Percentiles rank a stretch among this genome's conserved stretches.
phyloP scores from a whole-genome alignment of 1,284 basidiomycete species.

The Tilletia indica region DNA sequence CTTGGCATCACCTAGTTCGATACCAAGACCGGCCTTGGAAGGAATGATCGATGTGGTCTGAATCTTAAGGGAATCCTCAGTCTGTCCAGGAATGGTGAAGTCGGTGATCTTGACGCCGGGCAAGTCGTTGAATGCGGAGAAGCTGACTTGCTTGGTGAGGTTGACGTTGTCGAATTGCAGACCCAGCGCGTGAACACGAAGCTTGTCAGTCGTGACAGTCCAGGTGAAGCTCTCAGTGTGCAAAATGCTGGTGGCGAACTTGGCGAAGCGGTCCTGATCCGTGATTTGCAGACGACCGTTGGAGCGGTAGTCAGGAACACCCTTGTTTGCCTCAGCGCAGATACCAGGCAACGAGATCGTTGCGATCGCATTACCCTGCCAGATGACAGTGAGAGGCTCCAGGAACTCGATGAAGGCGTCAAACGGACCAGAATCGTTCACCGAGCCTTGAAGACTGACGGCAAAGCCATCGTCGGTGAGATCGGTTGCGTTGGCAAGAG shows the following conservation, averaged over 20 bases:
- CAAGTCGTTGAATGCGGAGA: slow-evolving; percentile 71
- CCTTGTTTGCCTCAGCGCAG: slow-evolving; percentile 68
- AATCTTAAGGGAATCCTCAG: slow-evolving; percentile 70
- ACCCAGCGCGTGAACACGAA: slow-evolving; percentile 68
- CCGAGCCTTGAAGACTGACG: slow-evolving; percentile 57
- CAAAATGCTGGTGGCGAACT: slow-evolving; percentile 68
- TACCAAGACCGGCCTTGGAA: slow-evolving; percentile 69
- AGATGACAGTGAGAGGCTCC: slow-evolving; percentile 62
- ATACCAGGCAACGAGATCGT: slow-evolving; percentile 67
- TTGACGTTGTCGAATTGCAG: slow-evolving; percentile 70
- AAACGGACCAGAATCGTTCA: slow-evolving; percentile 56
- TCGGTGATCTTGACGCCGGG: slow-evolving; percentile 66
- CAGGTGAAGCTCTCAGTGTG: slow-evolving; percentile 70
- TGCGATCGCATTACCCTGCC: slow-evolving; percentile 69
- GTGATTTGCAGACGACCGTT: slow-evolving; percentile 54
- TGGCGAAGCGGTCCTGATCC: slow-evolving; percentile 61
- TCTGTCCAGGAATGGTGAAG: slow-evolving; percentile 64
- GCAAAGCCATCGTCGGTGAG: slow-evolving; percentile 48
- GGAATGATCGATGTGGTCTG: slow-evolving; percentile 69
- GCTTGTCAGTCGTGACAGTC: slow-evolving; percentile 67
- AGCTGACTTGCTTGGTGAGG: slow-evolving; percentile 66
- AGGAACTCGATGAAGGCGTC: slow-evolving; percentile 60
- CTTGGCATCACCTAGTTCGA: slow-evolving; percentile 69
- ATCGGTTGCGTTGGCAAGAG: slow-evolving; percentile 67
- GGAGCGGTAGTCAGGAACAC: slow-evolving; percentile 67